Base-by-base conservation (phyloP, 352 stramenopile genomes). In the Hyaloperonospora brassicae region DNA sequence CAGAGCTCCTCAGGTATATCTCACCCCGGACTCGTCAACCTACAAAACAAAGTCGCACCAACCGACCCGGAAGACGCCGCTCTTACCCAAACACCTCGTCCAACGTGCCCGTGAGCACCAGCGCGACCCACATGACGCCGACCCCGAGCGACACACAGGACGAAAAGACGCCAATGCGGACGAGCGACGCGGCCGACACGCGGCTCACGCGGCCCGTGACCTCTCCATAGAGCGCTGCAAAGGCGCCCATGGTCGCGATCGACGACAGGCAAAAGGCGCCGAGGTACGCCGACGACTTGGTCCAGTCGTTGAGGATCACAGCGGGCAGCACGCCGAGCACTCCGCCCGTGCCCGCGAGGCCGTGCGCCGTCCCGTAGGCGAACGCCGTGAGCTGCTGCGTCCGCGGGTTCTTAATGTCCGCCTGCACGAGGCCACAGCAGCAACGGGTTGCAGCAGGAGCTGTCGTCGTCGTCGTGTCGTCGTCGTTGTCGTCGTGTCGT, bases 211-310 rank as follows among this genome's bases (percentile, higher is more conserved):
- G 73, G 5, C 71, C 71, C 23, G 78, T 88, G 24, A 78, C 49
- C 41, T 84, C 78, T 47, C 88, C 86, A 59, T 95, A 96, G 7
- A 79, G 57, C 17, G 74, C 71, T 1, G 86, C 81, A 64, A 96
- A 97, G 1, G 58, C 62, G 27, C 86, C 88, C 88, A 97, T 97
- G 24, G 88, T 84, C 38, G 95, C 34, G 55, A 87, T 96, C 41
- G 71, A 89, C 12, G 73, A 84, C 17, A 87, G 13, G 55, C 86
- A 97, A 71, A 97, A 97, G 9, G 79, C 78, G 8, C 60, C 62
- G 8, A 97, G 64, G 61, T 97, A 97, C 22, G 84, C 55, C 23
- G 69, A 73, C 38, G 83, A 89, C 31, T 91, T 75, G 42, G 39
- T 42, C 60, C 65, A 77, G 55, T 94, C 66, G 50, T 91, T 84